Evolutionary conservation across 225 moss, liverwort and hornwort species (phyloP), one percentile per base, ranked within the genome.

Genomic region (Takakia lepidozioides): DNA sequence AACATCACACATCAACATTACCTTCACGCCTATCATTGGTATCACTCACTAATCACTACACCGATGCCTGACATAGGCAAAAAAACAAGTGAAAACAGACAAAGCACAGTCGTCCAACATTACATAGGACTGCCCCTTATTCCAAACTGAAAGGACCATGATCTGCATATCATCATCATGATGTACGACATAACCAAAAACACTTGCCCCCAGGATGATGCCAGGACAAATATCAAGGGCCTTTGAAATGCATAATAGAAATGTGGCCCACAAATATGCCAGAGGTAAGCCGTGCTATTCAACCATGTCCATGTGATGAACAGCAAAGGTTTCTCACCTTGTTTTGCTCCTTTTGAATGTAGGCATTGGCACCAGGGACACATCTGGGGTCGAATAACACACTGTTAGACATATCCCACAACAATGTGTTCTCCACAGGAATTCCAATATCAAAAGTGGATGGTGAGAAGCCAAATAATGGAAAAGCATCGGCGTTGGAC

Each of bases 311-410:
- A 27, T 49, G 6, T 15, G 49, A 4, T 8, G 17, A 8, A 27
- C 25, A 27, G 19, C 15, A 19, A 32, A 32, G 13, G 27, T 26
- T 25, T 20, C 55, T 64, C 54, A 93, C 95, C 82, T 98, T 87
- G 66, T 75, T 68, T 62, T 90, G 84, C 57, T 87, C 82, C 53
- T 85, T 87, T 49, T 54, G 55, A 45, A 98, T 46, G 45, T 82
- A 83, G 30, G 32, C 66, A 65, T 56, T 52, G 29, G 72, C 84
- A 43, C 82, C 85, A 30, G 95, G 95, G 46, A 85, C 57, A 43
- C 78, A 54, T 63, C 93, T 93, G 81, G 59, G 59, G 19, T 40
- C 11, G 10, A 51, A n/a, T 41, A 28, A 49, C 14, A 15, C 19
- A 1, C 25, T 25, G 40, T 48, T 5, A 58, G 19, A 52, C 40